Percentiles rank a stretch among this genome's conserved stretches.
Conservation (phyloP, 2,329 filamentous ascomycete species). For the Nemania bipapillata region DNA sequence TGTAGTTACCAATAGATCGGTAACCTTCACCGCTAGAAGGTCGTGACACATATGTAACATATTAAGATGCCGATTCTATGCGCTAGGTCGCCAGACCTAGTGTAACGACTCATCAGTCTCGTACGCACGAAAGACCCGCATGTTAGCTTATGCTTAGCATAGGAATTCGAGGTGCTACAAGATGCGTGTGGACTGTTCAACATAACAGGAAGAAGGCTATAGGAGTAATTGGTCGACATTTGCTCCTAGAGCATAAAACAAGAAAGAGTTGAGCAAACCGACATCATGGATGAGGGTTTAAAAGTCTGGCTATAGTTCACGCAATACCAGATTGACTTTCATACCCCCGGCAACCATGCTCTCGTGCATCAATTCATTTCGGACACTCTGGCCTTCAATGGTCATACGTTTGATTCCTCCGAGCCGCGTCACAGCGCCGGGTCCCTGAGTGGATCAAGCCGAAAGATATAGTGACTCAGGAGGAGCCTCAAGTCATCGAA, state of each 20-base stretch:
- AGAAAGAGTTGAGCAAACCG: no score
- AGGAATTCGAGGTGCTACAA: background rate
- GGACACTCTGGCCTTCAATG: background rate
- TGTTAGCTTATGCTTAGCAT: background rate
- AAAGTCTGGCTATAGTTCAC: no score
- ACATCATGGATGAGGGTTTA: no score
- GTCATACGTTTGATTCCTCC: background rate
- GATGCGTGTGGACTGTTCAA: background rate
- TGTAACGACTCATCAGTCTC: no score
- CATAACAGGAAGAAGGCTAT: background rate
- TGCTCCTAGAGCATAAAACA: no score
- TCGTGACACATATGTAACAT: background rate
- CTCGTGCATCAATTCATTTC: background rate
- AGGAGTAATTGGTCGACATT: no score
- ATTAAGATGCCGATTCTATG: background rate
- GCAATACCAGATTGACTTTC: no score
- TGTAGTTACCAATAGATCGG: background rate
- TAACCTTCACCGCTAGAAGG: background rate
- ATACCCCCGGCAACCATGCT: no score
- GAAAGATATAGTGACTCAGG: background rate
- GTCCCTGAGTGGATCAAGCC: background rate
- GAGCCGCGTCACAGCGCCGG: background rate
- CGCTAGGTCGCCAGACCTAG: background rate
- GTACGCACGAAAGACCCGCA: no score
- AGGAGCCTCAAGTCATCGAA: background rate